Conservation (phyloP, 495 filamentous ascomycete genomes). For the Amorphotheca resinae region DNA sequence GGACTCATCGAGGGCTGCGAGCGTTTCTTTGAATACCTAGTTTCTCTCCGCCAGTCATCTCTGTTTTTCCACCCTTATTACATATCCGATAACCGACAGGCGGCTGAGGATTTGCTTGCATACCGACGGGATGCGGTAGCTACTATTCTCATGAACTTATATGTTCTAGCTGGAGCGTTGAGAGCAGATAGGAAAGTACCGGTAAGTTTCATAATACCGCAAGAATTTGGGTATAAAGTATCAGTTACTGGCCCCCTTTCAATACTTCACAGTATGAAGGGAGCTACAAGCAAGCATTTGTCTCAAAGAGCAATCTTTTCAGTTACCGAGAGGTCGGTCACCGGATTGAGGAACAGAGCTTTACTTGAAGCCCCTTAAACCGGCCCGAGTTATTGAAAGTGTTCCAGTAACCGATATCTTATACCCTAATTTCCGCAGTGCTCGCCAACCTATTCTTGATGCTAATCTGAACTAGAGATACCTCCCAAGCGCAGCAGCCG, state of each 20-base stretch:
- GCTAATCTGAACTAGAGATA: slow-evolving; percentile 23
- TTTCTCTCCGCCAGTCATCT: slow-evolving; percentile 43
- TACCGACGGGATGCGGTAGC: slow-evolving; percentile 43
- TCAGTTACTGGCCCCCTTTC: neutral
- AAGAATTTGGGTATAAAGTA: neutral
- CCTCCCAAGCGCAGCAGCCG: slow-evolving; percentile 38
- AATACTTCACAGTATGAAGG: too few relatives aligned
- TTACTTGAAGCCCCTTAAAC: too few relatives aligned
- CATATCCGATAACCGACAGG: slow-evolving; percentile 30
- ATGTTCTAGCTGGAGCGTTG: slow-evolving; percentile 41
- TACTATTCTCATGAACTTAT: slow-evolving; percentile 43
- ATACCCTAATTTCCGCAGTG: slow-evolving; percentile 5
- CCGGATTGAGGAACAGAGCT: too few relatives aligned
- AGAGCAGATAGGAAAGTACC: slow-evolving; percentile 37
- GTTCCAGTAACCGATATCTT: too few relatives aligned
- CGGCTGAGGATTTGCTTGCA: slow-evolving; percentile 30
- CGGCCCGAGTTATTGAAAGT: too few relatives aligned
- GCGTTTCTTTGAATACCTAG: slow-evolving; percentile 43
- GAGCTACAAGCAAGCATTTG: too few relatives aligned
- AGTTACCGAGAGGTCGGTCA: too few relatives aligned
- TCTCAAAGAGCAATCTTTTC: too few relatives aligned
- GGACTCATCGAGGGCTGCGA: slow-evolving; percentile 41
- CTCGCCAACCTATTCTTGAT: neutral
- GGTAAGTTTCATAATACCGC: neutral
- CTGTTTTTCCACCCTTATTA: slow-evolving; percentile 41